These are phyloP conservation scores for Mycena rosella DNA, from an alignment of 768 basidiomycete species.

Conservation along the genomic window DNA sequence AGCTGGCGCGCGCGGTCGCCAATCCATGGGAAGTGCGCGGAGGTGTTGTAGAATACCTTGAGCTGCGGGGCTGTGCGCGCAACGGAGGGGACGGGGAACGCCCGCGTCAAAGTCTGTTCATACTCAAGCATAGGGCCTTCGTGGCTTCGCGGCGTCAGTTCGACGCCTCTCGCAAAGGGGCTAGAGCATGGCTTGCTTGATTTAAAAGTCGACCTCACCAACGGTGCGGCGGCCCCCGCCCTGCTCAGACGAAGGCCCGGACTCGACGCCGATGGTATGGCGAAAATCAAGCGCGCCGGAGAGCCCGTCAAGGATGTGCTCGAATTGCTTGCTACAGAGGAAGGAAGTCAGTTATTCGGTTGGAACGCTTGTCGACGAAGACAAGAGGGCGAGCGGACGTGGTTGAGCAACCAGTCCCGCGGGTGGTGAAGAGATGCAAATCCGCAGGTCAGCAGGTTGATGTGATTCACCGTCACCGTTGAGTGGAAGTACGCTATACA, in stretches of 20 bases:
- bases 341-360: not conserved
- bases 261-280: slow-evolving; percentile 84
- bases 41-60: slow-evolving; percentile 85
- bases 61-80: not conserved
- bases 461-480: slow-evolving; percentile 91
- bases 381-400: slow-evolving; percentile 87
- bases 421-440: slow-evolving; percentile 96
- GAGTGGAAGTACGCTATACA: slow-evolving; percentile 96
- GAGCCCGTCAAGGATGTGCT: slow-evolving; percentile 84
- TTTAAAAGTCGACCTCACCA: slow-evolving; percentile 95
- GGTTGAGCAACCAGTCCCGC: slow-evolving; percentile 90
- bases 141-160: slow-evolving; percentile 64
- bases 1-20: slow-evolving; percentile 96
- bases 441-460: slow-evolving; percentile 89
- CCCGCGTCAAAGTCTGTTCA: slow-evolving; percentile 91
- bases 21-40: slow-evolving; percentile 97
- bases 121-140: slow-evolving; percentile 95
- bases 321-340: slow-evolving; percentile 79
- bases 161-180: not conserved
- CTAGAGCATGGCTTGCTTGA: slow-evolving; percentile 78
- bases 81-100: slow-evolving; percentile 59
- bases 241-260: slow-evolving; percentile 71
- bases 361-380: slow-evolving; percentile 31
- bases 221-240: slow-evolving; percentile 80
- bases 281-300: slow-evolving; percentile 95